Evolutionary conservation across 495 filamentous ascomycete genomes (phyloP), one percentile per base, ranked within the genome.

Genomic region (Annulohypoxylon bovei): DNA sequence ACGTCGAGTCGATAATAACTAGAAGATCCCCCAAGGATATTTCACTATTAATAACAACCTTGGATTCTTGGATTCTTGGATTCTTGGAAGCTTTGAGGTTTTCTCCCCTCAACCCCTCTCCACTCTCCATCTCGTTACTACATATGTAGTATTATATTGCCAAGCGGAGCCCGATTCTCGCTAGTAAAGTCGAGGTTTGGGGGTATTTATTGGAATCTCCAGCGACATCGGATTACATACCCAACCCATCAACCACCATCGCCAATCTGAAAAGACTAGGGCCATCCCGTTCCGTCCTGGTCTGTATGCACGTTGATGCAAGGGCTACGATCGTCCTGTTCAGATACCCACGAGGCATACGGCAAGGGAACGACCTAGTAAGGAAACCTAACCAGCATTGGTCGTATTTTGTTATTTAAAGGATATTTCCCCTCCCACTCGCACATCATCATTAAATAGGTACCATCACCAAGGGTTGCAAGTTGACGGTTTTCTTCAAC

Each of bases 221-320:
- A 68, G 70, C 70, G 70, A 72, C 64, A 72, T 68, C 70, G 70
- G 70, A 64, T 72, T 72, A 56, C 35, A 61, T 37, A 65, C 67
- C 59, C 65, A 68, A 63, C 64, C 69, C 59, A 67, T 53, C 53
- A 65, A 40, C 57, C 22, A 27, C 54, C 54, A 52, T 68, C 60
- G 65, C 55, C 59, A 72, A 72, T 68, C 70, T 60, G 25, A 22
- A 54, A 46, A 61, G 65, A 46, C 60, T 68, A 68, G 54, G 65
- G 64, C 40, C 64, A 72, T 68, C 64, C 69, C 65, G 70, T 65
- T 68, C 65, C 69, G 64, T 65, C 30, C 64, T 70, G 60, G 47
- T 35, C 44, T 65, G 54, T 61, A 68, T 72, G 63, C 59, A 72
- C 63, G 27, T 67, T 42, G 69, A 67, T 72, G 65, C 70, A 68